Conservation (phyloP, 129 eudicot genomes). For the Tagetes erecta region DNA sequence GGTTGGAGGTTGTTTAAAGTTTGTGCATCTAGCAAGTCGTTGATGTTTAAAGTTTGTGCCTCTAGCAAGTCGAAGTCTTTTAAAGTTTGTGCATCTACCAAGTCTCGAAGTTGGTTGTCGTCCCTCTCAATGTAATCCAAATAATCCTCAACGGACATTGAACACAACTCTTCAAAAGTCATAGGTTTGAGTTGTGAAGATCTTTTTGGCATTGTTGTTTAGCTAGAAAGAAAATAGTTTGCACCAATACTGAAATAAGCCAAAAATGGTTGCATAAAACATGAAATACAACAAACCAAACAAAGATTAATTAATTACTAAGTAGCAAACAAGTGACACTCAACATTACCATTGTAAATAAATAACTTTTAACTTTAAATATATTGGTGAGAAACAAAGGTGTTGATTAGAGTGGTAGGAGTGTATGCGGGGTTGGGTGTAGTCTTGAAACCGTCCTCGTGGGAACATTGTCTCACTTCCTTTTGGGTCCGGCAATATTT, state of each 20-base stretch:
- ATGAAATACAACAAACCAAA: background rate
- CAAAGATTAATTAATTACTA: background rate
- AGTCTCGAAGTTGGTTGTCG: background rate
- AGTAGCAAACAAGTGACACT: background rate
- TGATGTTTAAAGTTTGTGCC: background rate
- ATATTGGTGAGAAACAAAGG: too few species aligned
- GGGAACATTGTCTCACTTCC: too few species aligned
- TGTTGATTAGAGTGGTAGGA: too few species aligned
- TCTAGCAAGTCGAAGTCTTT: background rate
- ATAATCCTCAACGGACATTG: slow-evolving; percentile 1
- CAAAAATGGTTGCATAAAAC: slow-evolving; percentile 2
- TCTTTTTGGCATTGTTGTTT: background rate
- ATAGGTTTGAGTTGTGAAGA: slow-evolving; percentile 1
- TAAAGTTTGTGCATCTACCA: too few species aligned
- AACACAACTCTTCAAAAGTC: background rate
- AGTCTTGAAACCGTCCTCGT: too few species aligned
- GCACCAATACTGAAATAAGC: background rate
- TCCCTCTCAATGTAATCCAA: background rate
- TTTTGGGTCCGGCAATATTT: too few species aligned
- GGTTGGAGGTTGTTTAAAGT: slow-evolving; percentile 9
- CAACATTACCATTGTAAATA: background rate
- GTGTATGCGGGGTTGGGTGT: too few species aligned
- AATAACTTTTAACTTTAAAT: background rate
- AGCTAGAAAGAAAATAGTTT: background rate
- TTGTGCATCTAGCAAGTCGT: background rate